Conservation (phyloP, 1,284 basidiomycete species). For the Boletus semigastroideus region DNA sequence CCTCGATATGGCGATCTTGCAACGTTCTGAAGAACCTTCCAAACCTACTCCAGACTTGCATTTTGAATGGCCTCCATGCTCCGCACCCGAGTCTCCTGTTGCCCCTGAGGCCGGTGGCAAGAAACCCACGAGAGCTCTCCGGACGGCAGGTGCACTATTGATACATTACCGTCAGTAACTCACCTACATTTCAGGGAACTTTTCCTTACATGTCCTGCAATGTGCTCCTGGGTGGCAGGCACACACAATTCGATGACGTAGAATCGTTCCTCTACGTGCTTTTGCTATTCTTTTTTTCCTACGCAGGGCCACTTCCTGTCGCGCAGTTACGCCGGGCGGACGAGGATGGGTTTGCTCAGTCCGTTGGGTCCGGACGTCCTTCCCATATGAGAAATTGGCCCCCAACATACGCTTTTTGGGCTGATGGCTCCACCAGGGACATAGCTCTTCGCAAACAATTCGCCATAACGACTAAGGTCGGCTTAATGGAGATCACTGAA, state of each 20-base stretch:
- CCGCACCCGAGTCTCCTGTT: background rate
- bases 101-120: background rate
- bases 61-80: background rate
- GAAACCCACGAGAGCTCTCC: background rate
- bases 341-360: background rate
- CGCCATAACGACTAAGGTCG: background rate
- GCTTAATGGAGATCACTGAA: too few relatives aligned
- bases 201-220: slow-evolving; percentile 1
- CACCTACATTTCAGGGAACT: background rate
- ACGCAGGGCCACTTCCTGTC: background rate
- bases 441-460: background rate
- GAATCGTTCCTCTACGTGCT: slow-evolving; percentile 4
- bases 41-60: background rate
- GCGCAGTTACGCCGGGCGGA: background rate
- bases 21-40: background rate
- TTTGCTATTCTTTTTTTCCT: slow-evolving; percentile 3
- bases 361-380: background rate
- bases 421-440: background rate
- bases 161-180: background rate
- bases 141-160: background rate
- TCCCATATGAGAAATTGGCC: background rate
- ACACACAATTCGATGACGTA: slow-evolving; percentile 1
- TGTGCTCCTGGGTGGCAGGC: background rate
- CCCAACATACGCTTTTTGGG: background rate
- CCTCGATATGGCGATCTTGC: slow-evolving; percentile 12